These are phyloP conservation scores for Aphanomyces astaci DNA, from an alignment of 352 stramenopile species.

Conservation along the genomic window DNA sequence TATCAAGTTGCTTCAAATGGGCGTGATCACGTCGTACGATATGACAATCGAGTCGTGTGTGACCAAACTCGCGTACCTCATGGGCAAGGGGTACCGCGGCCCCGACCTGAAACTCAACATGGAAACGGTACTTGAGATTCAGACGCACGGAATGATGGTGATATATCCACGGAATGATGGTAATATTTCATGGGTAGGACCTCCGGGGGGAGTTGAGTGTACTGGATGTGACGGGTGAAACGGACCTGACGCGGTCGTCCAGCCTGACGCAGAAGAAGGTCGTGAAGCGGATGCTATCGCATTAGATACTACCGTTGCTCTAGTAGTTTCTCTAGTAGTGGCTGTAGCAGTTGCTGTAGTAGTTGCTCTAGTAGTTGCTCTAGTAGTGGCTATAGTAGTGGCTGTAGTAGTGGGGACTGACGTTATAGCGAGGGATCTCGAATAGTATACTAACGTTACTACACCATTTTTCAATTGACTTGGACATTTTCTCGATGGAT, in stretches of 20 bases:
- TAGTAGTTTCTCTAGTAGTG: neutral
- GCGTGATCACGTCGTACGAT: constrained; percentile 92
- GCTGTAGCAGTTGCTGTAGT: too few species aligned
- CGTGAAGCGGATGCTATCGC: constrained; percentile 1
- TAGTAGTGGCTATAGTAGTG: too few species aligned
- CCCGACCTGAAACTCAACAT: constrained; percentile 68
- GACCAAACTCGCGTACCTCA: constrained; percentile 92
- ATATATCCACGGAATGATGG: too few species aligned
- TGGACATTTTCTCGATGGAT: too few species aligned
- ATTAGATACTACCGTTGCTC: neutral
- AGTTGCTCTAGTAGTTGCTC: too few species aligned
- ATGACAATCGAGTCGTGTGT: constrained; percentile 95
- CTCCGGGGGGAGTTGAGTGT: constrained; percentile 6
- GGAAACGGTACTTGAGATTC: constrained; percentile 56
- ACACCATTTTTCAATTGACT: too few species aligned
- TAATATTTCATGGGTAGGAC: constrained; percentile 15
- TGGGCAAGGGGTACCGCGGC: constrained; percentile 76
- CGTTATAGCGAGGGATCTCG: too few species aligned
- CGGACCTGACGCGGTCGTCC: neutral
- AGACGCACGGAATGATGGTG: too few species aligned
- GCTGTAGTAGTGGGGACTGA: too few species aligned
- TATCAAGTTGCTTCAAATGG: constrained; percentile 77
- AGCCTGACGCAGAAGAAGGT: neutral
- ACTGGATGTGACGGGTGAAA: neutral
- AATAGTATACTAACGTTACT: too few species aligned